Base-by-base conservation (phyloP, 371 early-diverging fungal genomes). In the Mortierella sp. region DNA sequence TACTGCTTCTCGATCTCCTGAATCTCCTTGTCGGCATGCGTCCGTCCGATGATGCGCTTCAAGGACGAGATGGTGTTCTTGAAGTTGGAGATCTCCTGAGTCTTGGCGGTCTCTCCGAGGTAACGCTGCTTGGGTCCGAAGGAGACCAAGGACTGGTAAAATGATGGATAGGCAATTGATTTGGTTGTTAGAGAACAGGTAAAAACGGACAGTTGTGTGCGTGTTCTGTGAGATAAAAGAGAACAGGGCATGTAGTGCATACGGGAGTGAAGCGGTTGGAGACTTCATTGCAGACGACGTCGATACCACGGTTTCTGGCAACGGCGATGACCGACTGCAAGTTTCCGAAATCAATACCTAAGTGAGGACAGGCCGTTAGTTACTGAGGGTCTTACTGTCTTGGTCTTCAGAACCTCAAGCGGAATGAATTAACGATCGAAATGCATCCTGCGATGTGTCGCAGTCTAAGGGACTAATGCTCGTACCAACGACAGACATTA, bases 231-330 rank as follows among this genome's bases (percentile, higher is more conserved):
- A 49, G 1, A 7, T 28, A 27, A 27, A 27, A 49, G 44, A 27
- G 23, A 3, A 23, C 39, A 37, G 42, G n/a, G n/a, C n/a, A n/a
- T n/a, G 24, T 26, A 19, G 15, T 32, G 87, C 92, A 84, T 88
- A 95, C 89, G 12, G 99, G 99, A 30, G 98, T 97, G 46, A 94
- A 92, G 65, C 99, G 88, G 90, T 97, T 97, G 48, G 96, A 96
- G 34, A 95, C 96, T 84, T 97, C 98, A 83, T 98, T 98, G 81
- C 89, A 87, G 73, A 98, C 92, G 64, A 98, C 95, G 81, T 98
- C 99, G 80, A 98, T 96, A 80, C 98, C 98, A 76, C 97, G 92
- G 86, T 97, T 97, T 80, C 99, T 86, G 50, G 97, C 99, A 50
- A 97, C 97, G 57, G 99, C 97, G 69, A 98, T 94, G 68, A 95